Evolutionary conservation across 2,329 filamentous ascomycete species (phyloP), one percentile per base, ranked within the genome.

Genomic region (Penicillium frequentans): DNA sequence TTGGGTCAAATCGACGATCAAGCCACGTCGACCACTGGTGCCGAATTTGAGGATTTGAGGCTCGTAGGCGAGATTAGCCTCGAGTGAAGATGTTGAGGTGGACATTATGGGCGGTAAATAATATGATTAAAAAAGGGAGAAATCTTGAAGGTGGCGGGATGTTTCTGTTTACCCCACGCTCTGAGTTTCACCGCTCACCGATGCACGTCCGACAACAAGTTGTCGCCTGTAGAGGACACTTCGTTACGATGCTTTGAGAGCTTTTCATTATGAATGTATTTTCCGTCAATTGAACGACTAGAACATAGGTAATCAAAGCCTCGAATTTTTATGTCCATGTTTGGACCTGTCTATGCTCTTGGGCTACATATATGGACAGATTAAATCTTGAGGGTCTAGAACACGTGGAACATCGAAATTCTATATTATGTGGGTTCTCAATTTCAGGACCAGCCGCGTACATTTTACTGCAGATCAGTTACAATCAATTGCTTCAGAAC

Each of bases 21-120:
- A 48, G 49, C 68, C 69, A 37, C 69, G 69, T 29, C 70, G 70
- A 60, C 70, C 70, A 49, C 70, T 73, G 46, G 70, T 73, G 55
- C 70, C 70, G 42, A 73, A 73, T 63, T 71, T 70, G 35, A 73
- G 65, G 49, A 59, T 49, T 39, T 68, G 64, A 5, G 68, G 68
- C 56, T 61, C 51, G 43, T 72, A 72, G 49, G 58, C 58, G n/a
- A 67, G 64, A 26, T 57, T 50, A 19, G 52, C 44, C 44, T 43
- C 24, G 26, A 54, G 52, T 6, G 52, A 49, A 9, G 27, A 47
- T 53, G 8, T 8, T 39, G 50, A 19, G 42, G n/a, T n/a, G 21
- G 48, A 29, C 48, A 50, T 50, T 13, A 11, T 42, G 16, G n/a
- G 19, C 10, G n/a, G 19, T 39, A 39, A 39, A 19, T 39, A 19